Conservation (phyloP, 176 grass and related monocot genomes). For the Musa troglodytarum region DNA sequence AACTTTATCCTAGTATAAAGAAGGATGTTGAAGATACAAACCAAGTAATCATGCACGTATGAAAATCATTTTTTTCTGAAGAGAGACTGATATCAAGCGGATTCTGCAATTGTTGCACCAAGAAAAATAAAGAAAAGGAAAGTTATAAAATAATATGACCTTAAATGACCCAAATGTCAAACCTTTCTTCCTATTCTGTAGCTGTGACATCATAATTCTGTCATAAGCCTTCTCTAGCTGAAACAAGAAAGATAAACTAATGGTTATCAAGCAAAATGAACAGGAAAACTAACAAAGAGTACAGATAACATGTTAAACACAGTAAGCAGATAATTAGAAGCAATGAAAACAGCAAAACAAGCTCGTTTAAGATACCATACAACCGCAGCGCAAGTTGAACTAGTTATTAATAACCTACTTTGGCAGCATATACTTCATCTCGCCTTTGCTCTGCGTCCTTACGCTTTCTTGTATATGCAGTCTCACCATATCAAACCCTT, state of each 20-base stretch:
- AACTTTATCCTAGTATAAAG: no score
- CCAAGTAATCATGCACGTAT: not conserved
- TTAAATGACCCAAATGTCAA: conserved; percentile 74
- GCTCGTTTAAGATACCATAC: not conserved
- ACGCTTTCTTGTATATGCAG: conserved; percentile 76
- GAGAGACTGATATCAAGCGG: not conserved
- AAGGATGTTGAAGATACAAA: no score
- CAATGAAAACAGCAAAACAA: not conserved
- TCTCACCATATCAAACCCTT: conserved; percentile 72
- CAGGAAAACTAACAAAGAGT: conserved; percentile 9
- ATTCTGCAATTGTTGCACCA: not conserved
- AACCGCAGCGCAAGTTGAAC: not conserved
- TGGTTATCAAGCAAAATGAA: not conserved
- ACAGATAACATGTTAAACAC: not conserved
- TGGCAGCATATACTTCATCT: conserved; percentile 59
- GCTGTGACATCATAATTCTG: conserved; percentile 92
- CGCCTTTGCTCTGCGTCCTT: conserved; percentile 74
- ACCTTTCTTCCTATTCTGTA: conserved; percentile 82
- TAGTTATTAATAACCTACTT: conserved; percentile 28
- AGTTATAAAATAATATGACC: conserved; percentile 21
- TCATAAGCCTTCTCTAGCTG: conserved; percentile 88
- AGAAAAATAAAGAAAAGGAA: not conserved
- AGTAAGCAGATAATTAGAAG: conserved; percentile 4
- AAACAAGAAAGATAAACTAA: conserved; percentile 15
- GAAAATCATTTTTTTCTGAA: not conserved